These are phyloP conservation scores for Pseudognaphalium luteoalbum DNA, from an alignment of 129 eudicot species.

Conservation along the genomic window DNA sequence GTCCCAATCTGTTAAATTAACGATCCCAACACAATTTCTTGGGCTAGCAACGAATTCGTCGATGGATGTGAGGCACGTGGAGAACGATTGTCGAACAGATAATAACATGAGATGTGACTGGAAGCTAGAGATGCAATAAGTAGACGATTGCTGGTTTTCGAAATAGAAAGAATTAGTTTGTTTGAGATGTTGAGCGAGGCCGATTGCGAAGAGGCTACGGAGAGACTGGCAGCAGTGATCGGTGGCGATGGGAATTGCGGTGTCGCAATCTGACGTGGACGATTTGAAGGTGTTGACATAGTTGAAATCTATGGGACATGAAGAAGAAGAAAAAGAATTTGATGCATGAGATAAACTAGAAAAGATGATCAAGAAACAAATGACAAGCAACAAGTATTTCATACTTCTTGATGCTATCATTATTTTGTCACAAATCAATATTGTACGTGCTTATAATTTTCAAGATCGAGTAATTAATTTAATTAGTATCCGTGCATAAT, in stretches of 20 bases:
- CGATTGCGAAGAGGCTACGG: conserved; percentile 59
- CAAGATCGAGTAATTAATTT: too few species aligned
- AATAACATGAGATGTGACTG: conserved; percentile 31
- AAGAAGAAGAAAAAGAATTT: conserved; percentile 47
- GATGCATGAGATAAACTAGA: conserved; percentile 20
- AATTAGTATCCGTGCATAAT: background rate
- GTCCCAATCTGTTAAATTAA: conserved; percentile 45
- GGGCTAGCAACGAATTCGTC: conserved; percentile 44
- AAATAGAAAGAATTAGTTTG: conserved; percentile 51
- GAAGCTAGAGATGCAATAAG: conserved; percentile 50
- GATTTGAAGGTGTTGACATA: conserved; percentile 66
- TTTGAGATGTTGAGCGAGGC: conserved; percentile 64
- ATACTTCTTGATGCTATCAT: background rate
- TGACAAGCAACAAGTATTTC: background rate
- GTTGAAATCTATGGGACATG: conserved; percentile 59
- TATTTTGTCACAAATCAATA: background rate
- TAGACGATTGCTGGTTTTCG: conserved; percentile 42
- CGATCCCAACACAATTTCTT: conserved; percentile 50
- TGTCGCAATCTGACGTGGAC: conserved; percentile 55
- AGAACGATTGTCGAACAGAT: conserved; percentile 26
- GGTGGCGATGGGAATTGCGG: conserved; percentile 26
- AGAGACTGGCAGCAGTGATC: conserved; percentile 63
- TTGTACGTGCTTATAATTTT: background rate
- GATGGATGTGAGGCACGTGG: conserved; percentile 40
- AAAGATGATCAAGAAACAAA: conserved; percentile 19